Conservation (phyloP, 2,329 filamentous ascomycete species). For the Aspergillus sp. region DNA sequence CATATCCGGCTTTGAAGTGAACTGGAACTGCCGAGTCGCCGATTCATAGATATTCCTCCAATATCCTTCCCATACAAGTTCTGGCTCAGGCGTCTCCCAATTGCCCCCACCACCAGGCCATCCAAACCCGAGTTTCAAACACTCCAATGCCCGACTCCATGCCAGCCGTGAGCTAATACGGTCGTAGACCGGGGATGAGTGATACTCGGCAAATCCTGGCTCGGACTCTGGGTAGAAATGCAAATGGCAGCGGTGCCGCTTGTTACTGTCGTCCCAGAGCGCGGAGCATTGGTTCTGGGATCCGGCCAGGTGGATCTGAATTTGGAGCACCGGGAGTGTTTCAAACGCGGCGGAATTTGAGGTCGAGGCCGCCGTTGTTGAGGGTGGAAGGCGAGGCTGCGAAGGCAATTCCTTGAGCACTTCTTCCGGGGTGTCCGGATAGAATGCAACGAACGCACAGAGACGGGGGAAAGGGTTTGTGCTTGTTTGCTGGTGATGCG, state of each 20-base stretch:
- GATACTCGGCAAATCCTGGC: slow-evolving; percentile 66
- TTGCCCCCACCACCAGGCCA: slow-evolving; percentile 28
- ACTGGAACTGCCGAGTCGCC: not conserved
- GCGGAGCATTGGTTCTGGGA: slow-evolving; percentile 39
- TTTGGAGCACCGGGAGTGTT: slow-evolving; percentile 34
- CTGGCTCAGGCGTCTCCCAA: slow-evolving; percentile 35
- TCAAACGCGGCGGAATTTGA: slow-evolving; percentile 9
- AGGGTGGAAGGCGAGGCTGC: slow-evolving; percentile 20
- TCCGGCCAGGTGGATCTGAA: slow-evolving; percentile 58
- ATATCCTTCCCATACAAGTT: slow-evolving; percentile 42
- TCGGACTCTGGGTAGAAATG: slow-evolving; percentile 56
- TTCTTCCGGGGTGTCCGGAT: slow-evolving; percentile 35
- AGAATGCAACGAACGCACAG: slow-evolving; percentile 60
- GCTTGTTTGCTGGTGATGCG: slow-evolving; percentile 43
- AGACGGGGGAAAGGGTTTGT: slow-evolving; percentile 58
- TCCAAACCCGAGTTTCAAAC: slow-evolving; percentile 60
- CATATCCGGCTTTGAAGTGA: slow-evolving; percentile 9
- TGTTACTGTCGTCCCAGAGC: slow-evolving; percentile 24
- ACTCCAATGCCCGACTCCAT: slow-evolving; percentile 62
- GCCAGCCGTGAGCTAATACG: slow-evolving; percentile 61
- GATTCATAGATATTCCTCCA: slow-evolving; percentile 20
- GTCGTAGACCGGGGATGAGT: slow-evolving; percentile 60
- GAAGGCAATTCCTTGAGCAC: not conserved
- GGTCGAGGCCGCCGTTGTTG: slow-evolving; percentile 14
- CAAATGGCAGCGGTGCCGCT: slow-evolving; percentile 34